A percentile compares a stretch with the other conserved stretches of the same genome.
phyloP scores from a whole-genome alignment of 768 basidiomycete genomes.

The Lactarius trivialis region DNA sequence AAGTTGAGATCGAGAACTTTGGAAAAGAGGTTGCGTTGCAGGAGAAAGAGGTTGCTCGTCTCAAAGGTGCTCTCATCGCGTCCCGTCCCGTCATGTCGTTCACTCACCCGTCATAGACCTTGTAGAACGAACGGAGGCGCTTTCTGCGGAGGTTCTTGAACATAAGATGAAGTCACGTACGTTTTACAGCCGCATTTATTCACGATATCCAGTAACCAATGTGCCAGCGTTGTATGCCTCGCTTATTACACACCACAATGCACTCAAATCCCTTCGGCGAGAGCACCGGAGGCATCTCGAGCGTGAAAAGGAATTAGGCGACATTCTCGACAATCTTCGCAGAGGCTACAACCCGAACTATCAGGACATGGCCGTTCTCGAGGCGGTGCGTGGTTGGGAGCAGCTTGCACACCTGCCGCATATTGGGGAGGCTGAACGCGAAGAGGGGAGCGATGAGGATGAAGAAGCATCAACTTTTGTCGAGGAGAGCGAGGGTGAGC shows the following conservation, averaged over 20 bases:
- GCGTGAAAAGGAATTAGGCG: constrained; percentile 69
- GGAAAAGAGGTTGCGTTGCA: constrained; percentile 52
- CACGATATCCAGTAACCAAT: constrained; percentile 1
- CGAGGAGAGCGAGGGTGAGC: constrained; percentile 28
- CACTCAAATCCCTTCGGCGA: constrained; percentile 68
- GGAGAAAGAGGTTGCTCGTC: constrained; percentile 65
- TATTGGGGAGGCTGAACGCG: constrained; percentile 61
- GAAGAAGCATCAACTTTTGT: constrained; percentile 21
- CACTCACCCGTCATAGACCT: constrained; percentile 47
- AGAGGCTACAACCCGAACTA: constrained; percentile 96
- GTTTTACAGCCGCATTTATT: constrained; percentile 28
- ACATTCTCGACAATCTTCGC: constrained; percentile 76
- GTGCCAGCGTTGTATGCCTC: constrained; percentile 70
- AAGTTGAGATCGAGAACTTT: constrained; percentile 50
- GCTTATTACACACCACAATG: constrained; percentile 63
- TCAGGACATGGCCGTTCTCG: constrained; percentile 98
- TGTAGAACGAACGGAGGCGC: constrained; percentile 68
- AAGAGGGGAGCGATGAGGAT: constrained; percentile 32
- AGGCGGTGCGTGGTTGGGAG: constrained; percentile 93
- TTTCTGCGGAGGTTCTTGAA: constrained; percentile 75
- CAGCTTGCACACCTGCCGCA: constrained; percentile 62
- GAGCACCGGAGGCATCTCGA: constrained; percentile 68
- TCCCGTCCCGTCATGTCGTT: neutral
- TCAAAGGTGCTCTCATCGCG: constrained; percentile 47
- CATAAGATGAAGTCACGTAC: constrained; percentile 81